Base-by-base conservation (phyloP, 202 grass and related monocot genomes). In the Cymbopogon flexuosus region DNA sequence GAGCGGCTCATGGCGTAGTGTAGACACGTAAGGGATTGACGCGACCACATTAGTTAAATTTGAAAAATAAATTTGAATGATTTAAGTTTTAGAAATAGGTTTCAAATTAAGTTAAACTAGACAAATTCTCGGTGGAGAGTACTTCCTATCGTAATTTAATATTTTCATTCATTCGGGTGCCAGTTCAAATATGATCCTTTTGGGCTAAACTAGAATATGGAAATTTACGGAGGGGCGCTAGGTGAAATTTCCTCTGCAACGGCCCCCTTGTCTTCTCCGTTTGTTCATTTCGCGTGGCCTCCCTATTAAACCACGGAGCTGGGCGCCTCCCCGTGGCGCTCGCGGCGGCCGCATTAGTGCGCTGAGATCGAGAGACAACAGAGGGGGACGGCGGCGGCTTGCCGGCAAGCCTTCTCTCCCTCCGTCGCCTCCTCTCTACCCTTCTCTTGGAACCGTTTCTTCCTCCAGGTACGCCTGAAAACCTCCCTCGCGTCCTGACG, bases 231-330 rank as follows among this genome's bases (percentile, higher is more conserved):
- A 47, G 51, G 66, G 14, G 27, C 30, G 13, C 30, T 18, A 36
- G 1, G 10, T 5, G 35, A 56, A 64, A 65, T 54, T 58, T 27
- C 62, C 60, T 35, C 9, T 73, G 49, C 41, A 40, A 18, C 22
- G 54, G 54, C 34, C 54, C 54, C 54, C 42, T 47, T 51, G 70
- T 83, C 68, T 83, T 36, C 56, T 51, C 60, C 67, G 7, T 58
- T 61, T 79, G 61, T 68, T 80, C 81, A 31, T 84, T 75, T 80
- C 41, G 61, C 59, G 49, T 79, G 67, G 6, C 58, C 8, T 60
- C 29, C 37, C 81, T 84, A 79, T 83, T 84, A 88, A 88, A 84
- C 61, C 68, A 77, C 62, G 15, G 63, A 41, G 70, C 62, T 34
- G 72, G 18, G 75, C 29, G 80, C 61, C 60, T 67, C 62, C 23